Base-by-base conservation (phyloP, 352 stramenopile species). In the Globisporangium irregulare region DNA sequence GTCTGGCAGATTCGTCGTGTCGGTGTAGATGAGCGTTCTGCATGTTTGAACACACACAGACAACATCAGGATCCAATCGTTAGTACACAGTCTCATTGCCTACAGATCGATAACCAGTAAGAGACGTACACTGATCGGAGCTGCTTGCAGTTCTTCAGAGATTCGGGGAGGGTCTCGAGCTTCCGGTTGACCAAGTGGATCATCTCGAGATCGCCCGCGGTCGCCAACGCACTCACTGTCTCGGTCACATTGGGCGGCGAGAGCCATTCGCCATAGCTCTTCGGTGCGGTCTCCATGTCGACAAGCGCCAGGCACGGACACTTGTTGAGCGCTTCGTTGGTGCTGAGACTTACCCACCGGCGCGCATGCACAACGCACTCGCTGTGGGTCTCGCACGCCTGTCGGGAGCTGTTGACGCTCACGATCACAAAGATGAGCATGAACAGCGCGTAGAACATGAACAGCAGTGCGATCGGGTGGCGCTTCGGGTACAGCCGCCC, bases 1-100 rank as follows among this genome's bases (percentile, higher is more conserved):
- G 2, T 38, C 53, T 6, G 79, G 75, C 15, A 87, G n/a, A 4
- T 61, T 71, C 14, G 64, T 32, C 0, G 72, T 87, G 53, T 83
- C 71, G 0, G 77, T 79, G 56, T 87, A 81, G 3, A 80, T 69
- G 18, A 87, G 63, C 0, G 79, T 74, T 15, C 77, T 87, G 41
- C 2, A 6, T n/a, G 4, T 6, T 50, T 8, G 4, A 1, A 8
- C 41, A 48, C 46, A 34, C 50, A 62, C 15, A 34, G 65, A 69
- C 22, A 50, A 60, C 25, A 29, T 4, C n/a, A 18, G 41, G 10
- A 0, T 18, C 12, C 12, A 34, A 20, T 20, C 32, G 0, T 24
- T 10, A 54, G 36, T 36, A 6, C 8, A 20, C 20, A 54, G 6
- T 9, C 4, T 25, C 18, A 55, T 15, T 27, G 29, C 29, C 29